Base-by-base conservation (phyloP, 306 rosid species). In the Ormosia semicastrata region DNA sequence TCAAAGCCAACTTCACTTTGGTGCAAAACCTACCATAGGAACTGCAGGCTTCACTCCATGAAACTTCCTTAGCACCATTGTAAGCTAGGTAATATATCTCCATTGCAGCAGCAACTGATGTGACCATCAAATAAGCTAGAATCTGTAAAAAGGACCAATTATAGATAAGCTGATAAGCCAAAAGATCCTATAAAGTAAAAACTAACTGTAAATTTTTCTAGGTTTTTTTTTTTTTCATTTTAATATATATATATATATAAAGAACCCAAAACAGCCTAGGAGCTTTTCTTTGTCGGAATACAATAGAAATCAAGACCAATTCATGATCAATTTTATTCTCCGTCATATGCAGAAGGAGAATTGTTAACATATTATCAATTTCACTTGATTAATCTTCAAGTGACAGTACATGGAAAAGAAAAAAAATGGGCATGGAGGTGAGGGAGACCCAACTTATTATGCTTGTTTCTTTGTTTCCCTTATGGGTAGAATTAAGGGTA, bases 31-130 rank as follows among this genome's bases (percentile, higher is more conserved):
- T 93, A 30, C 89, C 97, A 84, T 90, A 91, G 2, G 92, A 71
- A 57, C 72, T 82, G 62, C 97, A 95, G 14, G 92, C 94, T 88
- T 95, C 92, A 83, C 99, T 93, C 99, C 99, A 95, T 63, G 99
- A 83, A 71, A 92, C 89, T 76, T 89, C 91, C 65, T 32, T 89
- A 8, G 90, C 95, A 3, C 99, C 99, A 34, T 91, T 69, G 72
- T 89, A 89, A 14, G 91, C 86, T 1, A 93, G 82, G 70, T 85
- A 91, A 54, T 89, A 30, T 76, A 95, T 86, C 87, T 95, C 99
- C 81, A 82, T 75, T 52, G 84, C 87, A 29, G 94, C 93, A 2
- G 89, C 91, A 13, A 73, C 86, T 29, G 99, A 91, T 69, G 95
- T 89, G 10, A 91, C 79, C 86, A 89, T 81, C 65, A 95, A 76